Evolutionary conservation across 306 rosid species (phyloP), one percentile per base, ranked within the genome.

Genomic region (Begonia masoniana): DNA sequence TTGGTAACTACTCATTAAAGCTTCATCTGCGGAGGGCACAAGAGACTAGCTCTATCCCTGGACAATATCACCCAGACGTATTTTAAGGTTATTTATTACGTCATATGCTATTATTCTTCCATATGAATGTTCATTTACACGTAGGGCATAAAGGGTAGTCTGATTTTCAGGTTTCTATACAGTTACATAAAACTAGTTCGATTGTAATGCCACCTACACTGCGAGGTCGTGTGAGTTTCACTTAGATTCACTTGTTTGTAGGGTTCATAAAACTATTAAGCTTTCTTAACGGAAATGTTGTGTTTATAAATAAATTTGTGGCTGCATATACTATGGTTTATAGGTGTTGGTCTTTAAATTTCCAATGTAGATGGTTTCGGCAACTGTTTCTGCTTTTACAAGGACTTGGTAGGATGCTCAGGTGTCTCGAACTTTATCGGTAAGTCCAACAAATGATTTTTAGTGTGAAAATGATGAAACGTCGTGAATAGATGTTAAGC

Each of bases 11-110:
- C 59, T 52, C 73, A 13, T 62, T 72, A n/a, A 67, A 66, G 63
- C 65, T 72, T 26, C 73, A 72, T 67, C 63, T 72, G 54, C 72
- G 66, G 65, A 62, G 69, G 59, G 73, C 77, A 43, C 77, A 58
- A 58, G 62, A 56, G 51, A 64, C 15, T 50, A 63, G 41, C 57
- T 55, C 59, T 10, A 54, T 64, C 50, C 52, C 62, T 43, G 75
- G 73, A 26, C 65, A 50, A 14, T 67, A 53, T 55, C 69, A 55
- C 39, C 69, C 71, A 1, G 66, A 72, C 66, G 54, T 58, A 67
- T 62, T 57, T 58, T 66, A 43, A 59, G 55, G 52, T 54, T 61
- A 2, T 47, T 8, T 52, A n/a, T 50, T 51, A 17, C 5, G 15
- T 24, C n/a, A 19, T 54, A 47, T 16, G 3, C 42, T 53, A n/a